Evolutionary conservation across 345 rosid genomes (phyloP).

Genomic region (Syzygium jambos): DNA sequence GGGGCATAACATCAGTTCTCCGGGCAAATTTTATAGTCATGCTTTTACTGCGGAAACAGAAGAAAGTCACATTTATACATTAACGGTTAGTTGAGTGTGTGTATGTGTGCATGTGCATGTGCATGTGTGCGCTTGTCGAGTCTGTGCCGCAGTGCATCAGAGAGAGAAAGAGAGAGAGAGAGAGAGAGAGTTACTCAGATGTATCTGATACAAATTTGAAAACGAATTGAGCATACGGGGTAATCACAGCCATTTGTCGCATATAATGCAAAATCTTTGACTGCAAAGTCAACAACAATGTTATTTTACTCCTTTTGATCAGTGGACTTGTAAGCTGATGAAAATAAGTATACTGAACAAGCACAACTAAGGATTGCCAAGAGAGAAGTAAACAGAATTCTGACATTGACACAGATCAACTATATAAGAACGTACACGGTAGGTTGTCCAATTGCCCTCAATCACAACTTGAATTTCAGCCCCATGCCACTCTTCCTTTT

Average conservation of each 20-base stretch:
- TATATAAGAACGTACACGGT: conserved; percentile 48
- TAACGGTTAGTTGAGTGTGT: neutral
- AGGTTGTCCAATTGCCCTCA: conserved; percentile 98
- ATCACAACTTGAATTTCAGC: conserved; percentile 94
- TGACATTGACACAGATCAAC: neutral
- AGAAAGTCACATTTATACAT: neutral
- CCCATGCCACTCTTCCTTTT: conserved; percentile 76
- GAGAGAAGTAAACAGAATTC: neutral
- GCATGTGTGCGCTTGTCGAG: neutral
- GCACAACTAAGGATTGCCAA: neutral
- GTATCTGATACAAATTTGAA: conserved; percentile 74
- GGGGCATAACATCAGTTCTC: conserved; percentile 93
- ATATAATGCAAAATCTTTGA: conserved; percentile 95
- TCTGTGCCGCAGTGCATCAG: neutral
- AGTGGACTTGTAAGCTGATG: neutral
- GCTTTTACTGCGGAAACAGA: conserved; percentile 51
- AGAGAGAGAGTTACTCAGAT: conserved; percentile 56
- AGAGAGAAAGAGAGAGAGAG: conserved; percentile 4
- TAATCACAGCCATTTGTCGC: conserved; percentile 99
- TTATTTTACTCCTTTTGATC: neutral
- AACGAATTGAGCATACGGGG: conserved; percentile 87
- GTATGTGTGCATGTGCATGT: neutral
- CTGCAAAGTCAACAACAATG: conserved; percentile 32
- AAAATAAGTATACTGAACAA: neutral
- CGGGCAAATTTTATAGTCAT: conserved; percentile 75